Conservation (phyloP, 1,284 basidiomycete species). For the Austroboletus novae-zelandiae region DNA sequence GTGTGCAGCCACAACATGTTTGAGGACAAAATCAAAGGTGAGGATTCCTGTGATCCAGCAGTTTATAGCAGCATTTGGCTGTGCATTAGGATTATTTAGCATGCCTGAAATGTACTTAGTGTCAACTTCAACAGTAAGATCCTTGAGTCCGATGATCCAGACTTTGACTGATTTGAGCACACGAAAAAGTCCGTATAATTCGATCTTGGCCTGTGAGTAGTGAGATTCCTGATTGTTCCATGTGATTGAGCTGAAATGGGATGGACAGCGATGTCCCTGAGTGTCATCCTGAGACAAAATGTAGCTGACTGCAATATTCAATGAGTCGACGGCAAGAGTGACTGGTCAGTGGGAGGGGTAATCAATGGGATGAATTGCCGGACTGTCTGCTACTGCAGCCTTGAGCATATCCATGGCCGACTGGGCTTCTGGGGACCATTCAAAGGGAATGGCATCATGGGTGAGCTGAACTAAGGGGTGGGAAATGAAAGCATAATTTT, state of each 20-base stretch:
- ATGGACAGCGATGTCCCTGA: constrained; percentile 14
- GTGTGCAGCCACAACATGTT: neutral
- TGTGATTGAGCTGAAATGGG: constrained; percentile 36
- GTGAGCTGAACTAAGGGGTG: constrained; percentile 5
- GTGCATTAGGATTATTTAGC: constrained; percentile 1
- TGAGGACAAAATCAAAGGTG: constrained; percentile 34
- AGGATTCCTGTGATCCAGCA: constrained; percentile 39
- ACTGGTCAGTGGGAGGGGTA: constrained; percentile 28
- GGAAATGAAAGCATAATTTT: constrained; percentile 7
- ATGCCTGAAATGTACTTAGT: constrained; percentile 2
- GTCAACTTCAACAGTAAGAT: neutral
- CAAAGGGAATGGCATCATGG: neutral
- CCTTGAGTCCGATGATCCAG: neutral
- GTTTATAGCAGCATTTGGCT: constrained; percentile 37
- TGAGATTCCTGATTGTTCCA: constrained; percentile 35
- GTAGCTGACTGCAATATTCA: constrained; percentile 32
- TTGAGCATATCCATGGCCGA: constrained; percentile 31
- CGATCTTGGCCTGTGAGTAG: constrained; percentile 43
- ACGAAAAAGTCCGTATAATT: constrained; percentile 40
- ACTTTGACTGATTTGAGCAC: constrained; percentile 7
- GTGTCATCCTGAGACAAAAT: constrained; percentile 32
- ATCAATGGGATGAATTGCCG: constrained; percentile 33
- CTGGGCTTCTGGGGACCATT: neutral
- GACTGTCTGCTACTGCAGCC: neutral
- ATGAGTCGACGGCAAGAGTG: constrained; percentile 38